A percentile compares a stretch with the other conserved stretches of the same genome.
These are phyloP conservation scores for Giardia muris DNA, from an alignment of 208 protist genomes.

Conservation along the genomic window DNA sequence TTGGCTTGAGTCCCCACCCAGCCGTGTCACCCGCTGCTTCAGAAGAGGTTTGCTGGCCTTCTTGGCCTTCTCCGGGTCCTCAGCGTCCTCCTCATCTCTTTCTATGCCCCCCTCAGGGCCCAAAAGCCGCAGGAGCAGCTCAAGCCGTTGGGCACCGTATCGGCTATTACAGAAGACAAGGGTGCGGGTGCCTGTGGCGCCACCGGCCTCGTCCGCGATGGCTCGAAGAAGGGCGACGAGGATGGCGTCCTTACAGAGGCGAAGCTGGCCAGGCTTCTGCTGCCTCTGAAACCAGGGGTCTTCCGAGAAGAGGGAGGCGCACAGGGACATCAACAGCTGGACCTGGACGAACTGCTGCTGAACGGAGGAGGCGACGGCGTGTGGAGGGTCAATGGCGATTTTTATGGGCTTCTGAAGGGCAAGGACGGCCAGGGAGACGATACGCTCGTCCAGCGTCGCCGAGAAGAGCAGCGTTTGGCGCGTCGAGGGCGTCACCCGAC, in stretches of 20 bases:
- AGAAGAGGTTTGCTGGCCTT: not conserved
- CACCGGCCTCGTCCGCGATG: not conserved
- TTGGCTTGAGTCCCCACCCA: not conserved
- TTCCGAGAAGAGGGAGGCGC: no score
- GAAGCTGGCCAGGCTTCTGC: not conserved
- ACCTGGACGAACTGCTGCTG: not conserved
- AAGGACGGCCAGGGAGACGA: not conserved
- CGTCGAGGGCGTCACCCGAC: not conserved
- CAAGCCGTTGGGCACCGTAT: not conserved
- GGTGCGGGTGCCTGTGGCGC: not conserved
- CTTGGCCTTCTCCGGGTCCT: not conserved
- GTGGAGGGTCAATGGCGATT: not conserved
- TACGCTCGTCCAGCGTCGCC: not conserved
- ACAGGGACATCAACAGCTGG: no score
- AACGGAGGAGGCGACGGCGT: not conserved
- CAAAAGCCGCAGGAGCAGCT: not conserved
- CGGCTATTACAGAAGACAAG: not conserved
- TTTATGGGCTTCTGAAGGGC: not conserved
- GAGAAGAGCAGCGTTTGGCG: constrained; percentile 7
- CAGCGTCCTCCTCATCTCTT: no score
- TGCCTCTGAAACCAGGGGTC: no score
- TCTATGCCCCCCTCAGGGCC: no score
- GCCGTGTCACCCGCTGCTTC: not conserved
- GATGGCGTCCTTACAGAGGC: not conserved
- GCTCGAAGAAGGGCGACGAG: not conserved